phyloP scores from a whole-genome alignment of 2,329 filamentous ascomycete genomes.

The Zopfia rhizophila region DNA sequence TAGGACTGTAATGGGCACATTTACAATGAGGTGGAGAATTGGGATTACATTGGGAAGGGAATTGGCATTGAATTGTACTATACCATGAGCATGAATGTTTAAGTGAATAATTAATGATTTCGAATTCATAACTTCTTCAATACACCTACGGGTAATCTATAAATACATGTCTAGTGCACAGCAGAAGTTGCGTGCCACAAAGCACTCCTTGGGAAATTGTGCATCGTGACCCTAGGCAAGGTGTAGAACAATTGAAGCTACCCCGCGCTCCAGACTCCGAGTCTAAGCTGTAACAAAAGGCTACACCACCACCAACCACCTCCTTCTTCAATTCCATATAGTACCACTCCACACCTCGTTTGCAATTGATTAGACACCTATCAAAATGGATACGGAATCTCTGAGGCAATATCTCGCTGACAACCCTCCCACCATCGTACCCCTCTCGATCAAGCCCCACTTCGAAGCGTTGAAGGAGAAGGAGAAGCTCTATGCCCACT shows the following conservation, averaged over 20 bases:
- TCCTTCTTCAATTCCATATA: neutral
- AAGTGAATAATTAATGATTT: no score
- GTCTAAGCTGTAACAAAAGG: neutral
- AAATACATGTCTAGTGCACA: no score
- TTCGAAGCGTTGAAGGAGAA: constrained; percentile 80
- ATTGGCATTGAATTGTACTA: no score
- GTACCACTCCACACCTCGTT: neutral
- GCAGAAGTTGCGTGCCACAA: no score
- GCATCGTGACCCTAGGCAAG: neutral
- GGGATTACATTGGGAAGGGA: no score
- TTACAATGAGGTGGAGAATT: no score
- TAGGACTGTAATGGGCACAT: constrained; percentile 31
- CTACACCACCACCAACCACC: neutral
- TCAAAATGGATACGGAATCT: constrained; percentile 55
- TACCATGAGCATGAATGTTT: no score
- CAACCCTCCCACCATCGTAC: constrained; percentile 86
- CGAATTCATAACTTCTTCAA: no score
- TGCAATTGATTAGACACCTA: constrained; percentile 11
- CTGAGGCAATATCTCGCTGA: constrained; percentile 85
- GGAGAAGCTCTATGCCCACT: constrained; percentile 92
- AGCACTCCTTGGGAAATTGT: no score
- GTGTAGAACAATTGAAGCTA: neutral
- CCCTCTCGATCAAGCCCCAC: constrained; percentile 90
- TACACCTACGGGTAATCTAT: no score
- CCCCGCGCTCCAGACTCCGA: neutral